phyloP scores from a whole-genome alignment of 1,284 basidiomycete genomes.

The Cryptococcus wingfieldii region DNA sequence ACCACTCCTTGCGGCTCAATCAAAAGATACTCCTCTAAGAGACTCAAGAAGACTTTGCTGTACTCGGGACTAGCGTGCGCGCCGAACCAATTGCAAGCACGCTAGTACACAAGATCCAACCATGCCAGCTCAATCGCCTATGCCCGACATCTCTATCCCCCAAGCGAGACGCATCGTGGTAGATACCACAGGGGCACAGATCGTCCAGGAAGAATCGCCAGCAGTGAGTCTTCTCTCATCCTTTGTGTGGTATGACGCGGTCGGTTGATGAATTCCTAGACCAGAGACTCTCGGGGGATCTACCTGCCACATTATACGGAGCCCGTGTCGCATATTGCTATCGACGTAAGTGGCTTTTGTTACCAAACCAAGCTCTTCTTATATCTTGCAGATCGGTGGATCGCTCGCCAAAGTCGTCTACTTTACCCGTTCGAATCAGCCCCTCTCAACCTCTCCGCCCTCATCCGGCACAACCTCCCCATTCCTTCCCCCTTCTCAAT shows the following conservation, averaged over 20 bases:
- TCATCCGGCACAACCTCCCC: slow-evolving; percentile 37
- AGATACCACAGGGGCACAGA: slow-evolving; percentile 65
- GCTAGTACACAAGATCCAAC: not conserved
- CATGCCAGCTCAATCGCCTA: slow-evolving; percentile 12
- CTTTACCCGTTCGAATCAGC: slow-evolving; percentile 77
- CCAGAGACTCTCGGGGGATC: slow-evolving; percentile 86
- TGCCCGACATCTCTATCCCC: slow-evolving; percentile 46
- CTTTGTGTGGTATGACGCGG: not conserved
- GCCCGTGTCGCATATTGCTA: slow-evolving; percentile 90
- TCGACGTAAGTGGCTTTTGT: slow-evolving; percentile 67
- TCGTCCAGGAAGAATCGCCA: slow-evolving; percentile 85
- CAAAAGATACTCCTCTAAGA: too few relatives aligned
- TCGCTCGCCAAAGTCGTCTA: slow-evolving; percentile 98
- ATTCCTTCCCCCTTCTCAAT: slow-evolving; percentile 36
- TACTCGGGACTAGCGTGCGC: too few relatives aligned
- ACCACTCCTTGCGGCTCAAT: not conserved
- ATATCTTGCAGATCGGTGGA: slow-evolving; percentile 71
- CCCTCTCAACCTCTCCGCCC: slow-evolving; percentile 41
- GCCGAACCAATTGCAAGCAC: too few relatives aligned
- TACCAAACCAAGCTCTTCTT: not conserved
- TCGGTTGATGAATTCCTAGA: slow-evolving; percentile 52
- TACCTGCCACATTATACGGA: slow-evolving; percentile 95
- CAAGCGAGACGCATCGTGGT: slow-evolving; percentile 47
- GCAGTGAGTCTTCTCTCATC: slow-evolving; percentile 58
- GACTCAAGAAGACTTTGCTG: too few relatives aligned